Percentiles rank a stretch among this genome's conserved stretches.
phyloP scores from a whole-genome alignment of 1,139 yeast species.

The Kodamaea anthophila region DNA sequence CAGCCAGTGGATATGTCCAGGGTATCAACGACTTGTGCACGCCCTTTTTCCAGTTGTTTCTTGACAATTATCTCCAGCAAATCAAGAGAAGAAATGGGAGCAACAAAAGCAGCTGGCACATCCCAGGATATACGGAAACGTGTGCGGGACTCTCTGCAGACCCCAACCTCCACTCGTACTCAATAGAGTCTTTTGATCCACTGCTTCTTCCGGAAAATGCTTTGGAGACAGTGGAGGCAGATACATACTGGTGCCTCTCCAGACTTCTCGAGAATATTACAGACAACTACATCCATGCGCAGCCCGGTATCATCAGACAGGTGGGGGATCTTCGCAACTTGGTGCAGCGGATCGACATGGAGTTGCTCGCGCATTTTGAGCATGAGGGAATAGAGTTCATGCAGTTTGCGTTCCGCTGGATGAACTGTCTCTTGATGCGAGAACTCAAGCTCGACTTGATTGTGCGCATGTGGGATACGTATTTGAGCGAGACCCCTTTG shows the following conservation, averaged over 20 bases:
- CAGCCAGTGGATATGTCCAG: slow-evolving; percentile 98
- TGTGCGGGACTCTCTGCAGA: slow-evolving; percentile 18
- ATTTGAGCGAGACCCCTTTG: slow-evolving; percentile 77
- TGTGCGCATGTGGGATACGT: slow-evolving; percentile 97
- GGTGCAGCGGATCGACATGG: slow-evolving; percentile 72
- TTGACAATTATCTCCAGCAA: slow-evolving; percentile 61
- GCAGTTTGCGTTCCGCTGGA: slow-evolving; percentile 96
- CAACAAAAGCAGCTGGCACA: too few relatives aligned
- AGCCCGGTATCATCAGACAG: slow-evolving; percentile 93
- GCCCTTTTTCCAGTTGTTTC: slow-evolving; percentile 86
- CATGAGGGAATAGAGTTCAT: slow-evolving; percentile 82
- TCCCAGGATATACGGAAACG: too few relatives aligned
- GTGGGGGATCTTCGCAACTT: slow-evolving; percentile 74
- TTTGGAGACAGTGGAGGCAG: slow-evolving; percentile 65
- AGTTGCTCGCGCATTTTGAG: slow-evolving; percentile 67
- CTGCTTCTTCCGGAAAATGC: slow-evolving; percentile 47
- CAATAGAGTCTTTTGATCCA: slow-evolving; percentile 54
- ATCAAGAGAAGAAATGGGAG: slow-evolving; percentile 20
- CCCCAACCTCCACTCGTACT: slow-evolving; percentile 18
- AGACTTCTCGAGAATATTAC: slow-evolving; percentile 88
- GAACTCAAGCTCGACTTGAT: slow-evolving; percentile 75
- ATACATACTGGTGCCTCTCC: slow-evolving; percentile 93
- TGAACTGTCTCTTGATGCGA: slow-evolving; percentile 95
- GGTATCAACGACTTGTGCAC: slow-evolving; percentile 95
- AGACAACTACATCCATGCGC: slow-evolving; percentile 95